Conservation (phyloP, 371 early-diverging fungal genomes). For the Syncephalis fuscata region DNA sequence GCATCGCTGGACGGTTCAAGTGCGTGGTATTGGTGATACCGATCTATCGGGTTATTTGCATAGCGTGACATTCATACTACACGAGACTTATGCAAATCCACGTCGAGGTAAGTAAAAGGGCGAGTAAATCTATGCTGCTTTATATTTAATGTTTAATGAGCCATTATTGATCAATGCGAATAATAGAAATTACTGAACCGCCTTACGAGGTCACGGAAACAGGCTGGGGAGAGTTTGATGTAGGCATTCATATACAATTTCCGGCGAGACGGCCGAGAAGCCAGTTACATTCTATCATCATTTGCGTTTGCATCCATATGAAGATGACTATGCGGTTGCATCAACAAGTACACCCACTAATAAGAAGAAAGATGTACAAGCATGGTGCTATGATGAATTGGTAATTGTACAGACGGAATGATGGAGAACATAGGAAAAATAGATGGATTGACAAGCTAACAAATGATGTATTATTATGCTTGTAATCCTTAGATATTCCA, state of each 20-base stretch:
- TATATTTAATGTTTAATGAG: no score
- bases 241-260: conserved; percentile 80
- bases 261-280: conserved; percentile 61
- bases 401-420: conserved; percentile 21
- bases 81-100: conserved; percentile 88
- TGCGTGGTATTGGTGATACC: conserved; percentile 70
- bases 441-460: conserved; percentile 1
- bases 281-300: conserved; percentile 69
- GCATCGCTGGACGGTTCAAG: conserved; percentile 74
- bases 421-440: no score
- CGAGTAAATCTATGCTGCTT: neutral
- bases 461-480: neutral
- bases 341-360: conserved; percentile 25
- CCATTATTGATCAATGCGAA: no score
- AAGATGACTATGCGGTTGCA: conserved; percentile 38
- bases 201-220: conserved; percentile 91
- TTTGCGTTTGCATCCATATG: conserved; percentile 62
- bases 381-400: conserved; percentile 65
- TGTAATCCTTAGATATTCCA: conserved; percentile 47
- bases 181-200: conserved; percentile 53
- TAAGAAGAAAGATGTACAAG: conserved; percentile 55
- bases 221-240: conserved; percentile 99
- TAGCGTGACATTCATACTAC: conserved; percentile 87
- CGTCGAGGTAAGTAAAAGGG: conserved; percentile 34
- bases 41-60: conserved; percentile 72